Base-by-base conservation (phyloP, 1,284 basidiomycete species). In the Ganoderma sinense region DNA sequence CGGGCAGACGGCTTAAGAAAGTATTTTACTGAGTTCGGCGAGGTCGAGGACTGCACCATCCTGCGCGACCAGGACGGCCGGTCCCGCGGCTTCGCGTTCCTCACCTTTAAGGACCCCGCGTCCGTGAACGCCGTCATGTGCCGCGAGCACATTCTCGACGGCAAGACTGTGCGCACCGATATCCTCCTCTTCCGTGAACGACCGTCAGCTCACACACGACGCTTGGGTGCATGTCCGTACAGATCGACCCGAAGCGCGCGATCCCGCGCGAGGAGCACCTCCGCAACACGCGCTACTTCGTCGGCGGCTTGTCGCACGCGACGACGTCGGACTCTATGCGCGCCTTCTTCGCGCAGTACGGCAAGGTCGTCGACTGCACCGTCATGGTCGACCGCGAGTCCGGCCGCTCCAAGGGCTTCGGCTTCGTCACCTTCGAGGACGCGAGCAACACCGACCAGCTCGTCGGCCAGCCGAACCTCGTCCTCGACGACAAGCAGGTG, bases 221-320 rank as follows among this genome's bases (percentile, higher is more conserved):
- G 23, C 16, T 40, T 53, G 10, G n/a, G 33, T 66, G 39, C 20
- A 14, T 23, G 4, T 14, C 4, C 23, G 8, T 62, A 29, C 79
- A 97, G 96, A 98, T 98, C 78, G 96, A 98, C 77, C 96, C 96
- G 6, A 98, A 98, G 81, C 91, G 96, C 58, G 97, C 96, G 0
- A 97, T 98, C 69, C 96, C 97, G 13, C 88, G 96, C 70, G 91
- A 94, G 77, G 94, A 96, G 75, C 93, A 95, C 77, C 85, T 94
- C 70, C 86, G 91, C 45, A 94, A 93, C 59, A 92, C 92, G 70
- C 92, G 94, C 69, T 93, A 97, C 75, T 98, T 98, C 74, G 94
- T 98, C 23, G 96, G 96, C 20, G 95, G 95, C 23, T 85, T 98
- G 20, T 89, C 95, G 0, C 88, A 92, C 3, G 83, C 84, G 1